Conservation (phyloP, 768 basidiomycete genomes). For the Pleurotus ostreatus region DNA sequence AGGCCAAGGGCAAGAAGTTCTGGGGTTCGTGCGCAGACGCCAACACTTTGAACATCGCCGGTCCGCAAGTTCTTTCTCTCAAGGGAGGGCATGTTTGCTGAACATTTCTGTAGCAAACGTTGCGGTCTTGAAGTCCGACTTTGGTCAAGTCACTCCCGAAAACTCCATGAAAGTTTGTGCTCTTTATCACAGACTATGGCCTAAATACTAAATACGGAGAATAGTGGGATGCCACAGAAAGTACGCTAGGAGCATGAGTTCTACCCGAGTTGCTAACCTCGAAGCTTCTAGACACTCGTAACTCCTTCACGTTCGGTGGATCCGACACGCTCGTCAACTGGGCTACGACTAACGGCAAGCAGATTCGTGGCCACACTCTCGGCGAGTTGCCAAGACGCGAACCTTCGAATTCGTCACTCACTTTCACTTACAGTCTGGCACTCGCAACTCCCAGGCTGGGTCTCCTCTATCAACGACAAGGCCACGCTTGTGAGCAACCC, state of each 20-base stretch:
- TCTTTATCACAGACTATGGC: neutral
- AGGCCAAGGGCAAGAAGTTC: conserved; percentile 30
- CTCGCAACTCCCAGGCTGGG: conserved; percentile 41
- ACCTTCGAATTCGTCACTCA: neutral
- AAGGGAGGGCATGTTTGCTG: neutral
- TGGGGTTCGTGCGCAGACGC: conserved; percentile 29
- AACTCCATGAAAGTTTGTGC: conserved; percentile 37
- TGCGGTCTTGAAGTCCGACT: conserved; percentile 30
- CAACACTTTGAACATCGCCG: conserved; percentile 26
- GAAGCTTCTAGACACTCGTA: conserved; percentile 20
- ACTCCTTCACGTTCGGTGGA: conserved; percentile 28
- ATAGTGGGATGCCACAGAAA: conserved; percentile 38
- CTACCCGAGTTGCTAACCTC: neutral
- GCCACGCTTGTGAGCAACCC: conserved; percentile 27
- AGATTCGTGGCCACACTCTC: conserved; percentile 38
- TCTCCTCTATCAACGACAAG: conserved; percentile 31
- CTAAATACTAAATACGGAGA: neutral
- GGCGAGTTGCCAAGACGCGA: neutral
- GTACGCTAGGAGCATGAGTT: conserved; percentile 14
- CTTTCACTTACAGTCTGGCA: conserved; percentile 17
- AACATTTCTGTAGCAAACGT: conserved; percentile 21
- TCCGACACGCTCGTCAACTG: conserved; percentile 37
- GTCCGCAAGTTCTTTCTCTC: conserved; percentile 14
- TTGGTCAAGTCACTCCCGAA: conserved; percentile 40
- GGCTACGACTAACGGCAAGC: conserved; percentile 34